These are phyloP conservation scores for Claviceps sp. DNA, from an alignment of 2,329 filamentous ascomycete genomes.

Conservation along the genomic window DNA sequence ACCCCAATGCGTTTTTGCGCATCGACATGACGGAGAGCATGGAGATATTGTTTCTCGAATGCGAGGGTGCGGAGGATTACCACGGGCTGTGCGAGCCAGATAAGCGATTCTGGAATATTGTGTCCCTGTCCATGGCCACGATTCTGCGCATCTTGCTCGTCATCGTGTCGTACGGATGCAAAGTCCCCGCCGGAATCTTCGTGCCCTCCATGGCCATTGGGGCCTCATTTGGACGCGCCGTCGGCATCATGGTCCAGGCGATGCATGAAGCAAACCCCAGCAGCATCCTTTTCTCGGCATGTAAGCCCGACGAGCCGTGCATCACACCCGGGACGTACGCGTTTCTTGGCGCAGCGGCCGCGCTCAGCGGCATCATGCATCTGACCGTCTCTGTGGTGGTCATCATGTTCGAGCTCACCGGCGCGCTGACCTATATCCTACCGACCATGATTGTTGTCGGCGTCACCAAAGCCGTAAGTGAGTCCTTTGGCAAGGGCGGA, in stretches of 20 bases:
- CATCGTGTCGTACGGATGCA: slow-evolving; percentile 93
- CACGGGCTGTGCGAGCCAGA: slow-evolving; percentile 73
- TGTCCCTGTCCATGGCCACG: slow-evolving; percentile 68
- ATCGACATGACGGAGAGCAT: slow-evolving; percentile 99
- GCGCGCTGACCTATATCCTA: slow-evolving; percentile 91
- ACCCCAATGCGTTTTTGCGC: slow-evolving; percentile 84
- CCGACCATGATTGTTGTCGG: slow-evolving; percentile 99
- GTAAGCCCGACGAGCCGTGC: slow-evolving; percentile 81
- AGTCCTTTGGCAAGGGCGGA: slow-evolving; percentile 85
- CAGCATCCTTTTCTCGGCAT: slow-evolving; percentile 76
- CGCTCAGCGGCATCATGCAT: slow-evolving; percentile 94
- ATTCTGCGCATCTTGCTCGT: slow-evolving; percentile 71
- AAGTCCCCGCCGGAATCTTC: slow-evolving; percentile 95
- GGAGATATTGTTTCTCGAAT: slow-evolving; percentile 94
- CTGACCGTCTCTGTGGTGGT: slow-evolving; percentile 93
- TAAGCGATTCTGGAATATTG: slow-evolving; percentile 63
- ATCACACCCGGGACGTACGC: slow-evolving; percentile 97
- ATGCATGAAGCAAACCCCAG: slow-evolving; percentile 73
- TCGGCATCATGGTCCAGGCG: slow-evolving; percentile 89
- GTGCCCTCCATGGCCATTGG: slow-evolving; percentile 97
- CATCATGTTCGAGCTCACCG: slow-evolving; percentile 98
- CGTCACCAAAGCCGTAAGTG: slow-evolving; percentile 84
- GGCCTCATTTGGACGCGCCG: slow-evolving; percentile 79
- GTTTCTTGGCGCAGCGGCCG: slow-evolving; percentile 82
- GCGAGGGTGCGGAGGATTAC: slow-evolving; percentile 78